Conservation (phyloP, 148 eudicot species). For the Diospyros kaki region DNA sequence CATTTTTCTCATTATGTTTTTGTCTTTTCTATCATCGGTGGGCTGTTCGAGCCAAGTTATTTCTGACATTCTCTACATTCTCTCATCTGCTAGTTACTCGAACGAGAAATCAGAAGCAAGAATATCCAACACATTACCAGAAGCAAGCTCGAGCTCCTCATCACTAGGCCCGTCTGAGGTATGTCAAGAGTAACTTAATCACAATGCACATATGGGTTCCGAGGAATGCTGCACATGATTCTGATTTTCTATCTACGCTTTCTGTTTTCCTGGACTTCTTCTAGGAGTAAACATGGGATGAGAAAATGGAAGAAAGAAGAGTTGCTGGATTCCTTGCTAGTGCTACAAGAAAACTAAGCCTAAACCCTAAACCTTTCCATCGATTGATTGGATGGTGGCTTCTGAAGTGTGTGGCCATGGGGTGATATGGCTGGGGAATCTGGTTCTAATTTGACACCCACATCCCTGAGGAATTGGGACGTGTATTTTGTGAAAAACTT, state of each 20-base stretch:
- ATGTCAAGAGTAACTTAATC: conserved; percentile 10
- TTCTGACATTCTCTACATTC: conserved; percentile 10
- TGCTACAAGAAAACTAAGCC: conserved; percentile 5
- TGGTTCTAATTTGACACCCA: neutral
- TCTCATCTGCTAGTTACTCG: conserved; percentile 51
- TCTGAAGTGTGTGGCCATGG: neutral
- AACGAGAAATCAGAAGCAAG: conserved; percentile 95
- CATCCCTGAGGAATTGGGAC: neutral
- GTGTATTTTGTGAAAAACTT: neutral
- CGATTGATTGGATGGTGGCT: neutral
- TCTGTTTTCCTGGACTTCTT: neutral
- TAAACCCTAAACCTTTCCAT: neutral
- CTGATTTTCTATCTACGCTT: neutral
- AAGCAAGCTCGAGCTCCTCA: conserved; percentile 27
- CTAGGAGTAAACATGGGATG: conserved; percentile 5
- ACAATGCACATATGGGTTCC: neutral
- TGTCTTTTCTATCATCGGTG: neutral
- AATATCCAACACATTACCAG: conserved; percentile 49
- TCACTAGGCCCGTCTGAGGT: conserved; percentile 48
- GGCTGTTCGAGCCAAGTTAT: neutral
- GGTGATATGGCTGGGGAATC: conserved; percentile 4
- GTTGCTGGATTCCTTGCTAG: neutral
- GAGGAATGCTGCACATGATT: neutral
- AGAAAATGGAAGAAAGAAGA: neutral
- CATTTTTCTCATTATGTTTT: neutral